Base-by-base conservation (phyloP, 139 green algal genomes). In the Chlorella vulgaris region DNA sequence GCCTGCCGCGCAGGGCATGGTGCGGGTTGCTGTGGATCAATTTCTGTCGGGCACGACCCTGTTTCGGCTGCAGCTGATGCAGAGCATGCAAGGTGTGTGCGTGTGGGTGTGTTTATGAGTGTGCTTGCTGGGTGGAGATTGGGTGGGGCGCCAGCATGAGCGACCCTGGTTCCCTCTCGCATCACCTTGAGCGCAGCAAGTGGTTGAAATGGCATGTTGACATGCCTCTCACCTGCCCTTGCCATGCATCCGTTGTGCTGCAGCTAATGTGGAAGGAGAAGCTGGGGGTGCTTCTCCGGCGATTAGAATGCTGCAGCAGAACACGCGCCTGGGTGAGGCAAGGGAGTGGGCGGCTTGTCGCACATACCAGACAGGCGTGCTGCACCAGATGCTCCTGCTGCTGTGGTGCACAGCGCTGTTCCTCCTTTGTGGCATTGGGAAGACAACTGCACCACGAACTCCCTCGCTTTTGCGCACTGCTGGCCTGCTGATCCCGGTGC, bases 301-400 rank as follows among this genome's bases (percentile, higher is more conserved):
- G 19, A 50, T 87, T 1, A 40, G 33, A 10, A 75, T 88, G 42
- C 70, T 85, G 36, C 71, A 85, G 73, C 90, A 94, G 51, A 95
- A 95, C 90, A 92, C 86, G 2, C 88, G 87, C 0, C 88, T 95
- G 21, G 74, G 74, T 80, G n/a, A 55, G 24, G 74, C 62, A 35
- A 29, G 18, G 7, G 21, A 24, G 19, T 24, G 29, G 21, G 6
- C 58, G 58, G 10, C 15, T 6, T 6, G 6, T 24, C 8, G 15
- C 21, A n/a, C 15, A 6, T 29, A 24, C 62, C 39, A 24, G 62
- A n/a, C 6, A 69, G 10, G 62, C 62, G 47, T 2, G 2, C 31
- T 31, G 29, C 29, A 5, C 24, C 31, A 19, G 4, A 1, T 7
- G 1, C n/a, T n/a, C n/a, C n/a, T n/a, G n/a, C n/a, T n/a, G n/a